Base-by-base conservation (phyloP, 2,329 filamentous ascomycete species). In the Scedosporium dehoogii region DNA sequence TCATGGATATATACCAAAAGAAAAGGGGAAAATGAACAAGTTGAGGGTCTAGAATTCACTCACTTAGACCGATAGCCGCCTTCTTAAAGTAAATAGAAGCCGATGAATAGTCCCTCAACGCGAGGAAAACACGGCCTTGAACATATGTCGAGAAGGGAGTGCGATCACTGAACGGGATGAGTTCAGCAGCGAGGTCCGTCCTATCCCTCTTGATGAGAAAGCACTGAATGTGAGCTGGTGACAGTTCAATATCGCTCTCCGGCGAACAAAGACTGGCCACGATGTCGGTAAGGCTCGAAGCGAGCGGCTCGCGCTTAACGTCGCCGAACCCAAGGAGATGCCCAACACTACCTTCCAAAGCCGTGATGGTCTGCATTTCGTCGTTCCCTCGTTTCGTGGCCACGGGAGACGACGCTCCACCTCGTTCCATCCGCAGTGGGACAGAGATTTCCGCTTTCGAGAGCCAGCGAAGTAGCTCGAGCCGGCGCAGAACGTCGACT, bases 21-120 rank as follows among this genome's bases (percentile, higher is more conserved):
- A 64, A 38, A 38, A 38, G 29, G 29, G 29, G 29, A 9, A 33
- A 33, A 33, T 33, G 29, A 33, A 33, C 9, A 9, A 9, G 33
- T 9, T 4, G 33, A 10, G 33, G 33, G 33, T 38, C 21, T 12
- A 27, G 9, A 25, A 0, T n/a, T 46, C 61, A 81, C 88, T 78
- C 83, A 92, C 91, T 87, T 73, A 96, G 85, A 62, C 88, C 87
- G 69, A 90, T 88, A 21, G 91, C 90, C 64, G 92, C 90, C 71
- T 89, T 93, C 67, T 86, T 87, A 74, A 99, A 97, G 69, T 85
- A 84, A 29, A 84, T 77, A 29, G 90, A 84, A 62, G 94, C 93
- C 46, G 84, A 80, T 63, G 85, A 83, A 71, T 87, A 87, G 69
- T 96, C 88, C 61, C 87, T 88, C 65, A 88, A 82, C 4, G 87